These are phyloP conservation scores for Nasturtium officinale DNA, from an alignment of 345 rosid species.

Conservation along the genomic window DNA sequence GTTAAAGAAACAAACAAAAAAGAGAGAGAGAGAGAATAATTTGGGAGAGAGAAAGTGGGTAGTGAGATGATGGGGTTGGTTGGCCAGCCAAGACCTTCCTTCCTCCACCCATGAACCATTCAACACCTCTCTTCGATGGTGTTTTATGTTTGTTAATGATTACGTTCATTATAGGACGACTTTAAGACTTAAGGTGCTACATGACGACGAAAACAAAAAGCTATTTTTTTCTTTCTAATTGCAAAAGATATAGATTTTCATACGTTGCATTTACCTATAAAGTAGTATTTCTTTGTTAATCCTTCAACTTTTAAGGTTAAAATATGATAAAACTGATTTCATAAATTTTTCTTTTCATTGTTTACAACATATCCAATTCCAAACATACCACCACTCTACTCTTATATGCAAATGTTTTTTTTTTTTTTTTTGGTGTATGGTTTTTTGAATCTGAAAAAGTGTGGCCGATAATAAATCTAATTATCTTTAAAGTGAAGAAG, in stretches of 20 bases:
- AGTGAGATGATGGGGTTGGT: conserved; percentile 44
- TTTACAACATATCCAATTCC: neutral
- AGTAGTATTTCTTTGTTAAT: neutral
- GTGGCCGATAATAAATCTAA: neutral
- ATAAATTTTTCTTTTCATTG: neutral
- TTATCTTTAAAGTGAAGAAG: conserved; percentile 8
- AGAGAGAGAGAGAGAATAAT: conserved; percentile 33
- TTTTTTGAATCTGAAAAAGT: neutral
- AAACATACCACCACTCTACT: neutral
- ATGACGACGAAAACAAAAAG: neutral
- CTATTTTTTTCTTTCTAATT: neutral
- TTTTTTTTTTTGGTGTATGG: neutral
- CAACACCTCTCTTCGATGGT: neutral
- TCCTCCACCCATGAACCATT: conserved; percentile 40
- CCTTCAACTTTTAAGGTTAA: too few species aligned
- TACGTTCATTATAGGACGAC: conserved; percentile 12
- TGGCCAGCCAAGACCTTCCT: conserved; percentile 59
- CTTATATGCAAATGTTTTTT: neutral
- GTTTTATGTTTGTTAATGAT: conserved; percentile 11
- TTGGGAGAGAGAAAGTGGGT: conserved; percentile 26
- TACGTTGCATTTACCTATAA: neutral
- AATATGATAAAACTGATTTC: too few species aligned
- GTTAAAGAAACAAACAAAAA: neutral
- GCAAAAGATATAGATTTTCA: neutral
- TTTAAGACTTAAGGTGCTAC: neutral